Evolutionary conservation across 306 rosid species (phyloP), one percentile per base, ranked within the genome.

Genomic region (Trifolium subterraneum): DNA sequence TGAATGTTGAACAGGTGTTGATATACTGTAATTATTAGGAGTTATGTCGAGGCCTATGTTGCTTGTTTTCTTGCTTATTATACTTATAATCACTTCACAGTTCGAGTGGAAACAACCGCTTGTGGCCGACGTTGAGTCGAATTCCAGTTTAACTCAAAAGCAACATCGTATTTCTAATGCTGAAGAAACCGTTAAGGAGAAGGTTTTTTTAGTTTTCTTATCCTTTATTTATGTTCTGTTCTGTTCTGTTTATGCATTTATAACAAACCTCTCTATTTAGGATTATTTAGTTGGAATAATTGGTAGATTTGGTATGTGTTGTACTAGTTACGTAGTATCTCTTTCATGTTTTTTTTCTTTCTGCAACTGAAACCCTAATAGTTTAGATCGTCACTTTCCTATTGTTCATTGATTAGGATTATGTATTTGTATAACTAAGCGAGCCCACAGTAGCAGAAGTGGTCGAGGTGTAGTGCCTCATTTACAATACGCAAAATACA

Each of bases 71-170:
- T 80, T 93, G 82, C 77, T 93, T 64, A 41, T 93, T 83, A 39
- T 93, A 78, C 91, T 93, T 64, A 90, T 93, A 73, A 88, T 92
- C 76, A 88, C 98, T 51, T 90, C 96, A n/a, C 95, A 90, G 83
- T 90, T 93, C 58, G 98, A 92, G 82, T 90, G 98, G 98, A 90
- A 77, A 68, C 96, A 88, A 71, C 96, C 74, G 76, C 87, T 89
- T 73, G 95, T 87, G 51, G 45, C 82, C 67, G 98, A 90, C 78
- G 87, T 86, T 58, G 91, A 88, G 19, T 54, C 84, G 18, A 75
- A 78, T 67, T 82, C 89, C 5, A 59, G 61, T 55, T 35, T 87
- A 47, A 78, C 91, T 10, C 84, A 87, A 64, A 88, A 92, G 85
- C 94, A 89, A 81, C 87, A 66, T 7, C 92, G 78, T 58, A 77